Evolutionary conservation across 2,329 filamentous ascomycete genomes (phyloP), one percentile per base, ranked within the genome.

Genomic region (Penicillium oxalicum): DNA sequence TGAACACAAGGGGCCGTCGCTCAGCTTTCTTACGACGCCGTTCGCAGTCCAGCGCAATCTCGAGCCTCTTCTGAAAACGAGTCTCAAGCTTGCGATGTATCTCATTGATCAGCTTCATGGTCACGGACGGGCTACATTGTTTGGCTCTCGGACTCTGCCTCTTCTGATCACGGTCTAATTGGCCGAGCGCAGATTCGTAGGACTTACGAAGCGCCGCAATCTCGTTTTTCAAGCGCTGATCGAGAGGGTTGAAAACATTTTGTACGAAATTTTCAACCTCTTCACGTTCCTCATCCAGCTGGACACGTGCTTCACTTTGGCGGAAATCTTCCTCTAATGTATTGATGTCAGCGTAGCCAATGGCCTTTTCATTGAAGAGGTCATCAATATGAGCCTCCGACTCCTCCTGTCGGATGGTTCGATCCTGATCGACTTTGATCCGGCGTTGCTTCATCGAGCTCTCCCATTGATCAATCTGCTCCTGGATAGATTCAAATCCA

Each of bases 331-430:
- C 72, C 57, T 81, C 78, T 8, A 81, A 65, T 12, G 70, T 69
- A 34, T 74, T 74, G 55, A 81, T 78, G 42, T 81, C 77, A 9
- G 77, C 76, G 59, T 81, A 81, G 0, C 76, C 77, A 39, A 81
- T 80, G 54, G 79, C 74, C 47, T 80, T 74, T 42, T 72, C 72
- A 53, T 81, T 75, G 64, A 80, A 81, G 1, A 81, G 66, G 1
- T 70, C 69, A 53, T 81, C 76, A 29, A 78, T 77, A 41, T 72
- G 69, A n/a, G 64, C 65, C 55, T 80, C 77, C 2, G 72, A 76
- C 52, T 77, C 73, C 47, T 77, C 73, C 58, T 78, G 75, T 11
- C 78, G 74, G 45, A 63, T 63, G 49, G 69, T 68, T 4, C 77
- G 75, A 35, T 77, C 75, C 26, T 66, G 65, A 8, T 78, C 77